Conservation (phyloP, 2,329 filamentous ascomycete species). For the Fusarium temperatum region DNA sequence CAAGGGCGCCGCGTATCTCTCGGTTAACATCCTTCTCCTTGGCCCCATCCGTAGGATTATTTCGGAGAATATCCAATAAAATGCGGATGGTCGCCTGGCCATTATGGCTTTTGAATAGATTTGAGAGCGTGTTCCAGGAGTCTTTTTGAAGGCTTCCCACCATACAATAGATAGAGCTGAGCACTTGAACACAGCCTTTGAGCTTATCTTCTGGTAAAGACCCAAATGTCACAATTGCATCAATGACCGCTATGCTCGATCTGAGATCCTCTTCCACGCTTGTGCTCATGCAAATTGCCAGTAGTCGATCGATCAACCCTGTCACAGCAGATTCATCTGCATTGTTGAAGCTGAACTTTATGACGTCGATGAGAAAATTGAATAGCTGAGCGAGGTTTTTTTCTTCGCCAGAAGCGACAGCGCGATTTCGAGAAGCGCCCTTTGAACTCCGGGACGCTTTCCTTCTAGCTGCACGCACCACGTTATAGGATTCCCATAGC, state of each 20-base stretch:
- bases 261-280: constrained; percentile 70
- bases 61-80: constrained; percentile 68
- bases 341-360: constrained; percentile 79
- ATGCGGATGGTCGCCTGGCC: constrained; percentile 74
- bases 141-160: constrained; percentile 68
- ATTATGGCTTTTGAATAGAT: constrained; percentile 77
- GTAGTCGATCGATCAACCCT: constrained; percentile 67
- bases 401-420: constrained; percentile 61
- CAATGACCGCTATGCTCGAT: constrained; percentile 73
- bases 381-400: constrained; percentile 72
- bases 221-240: constrained; percentile 77
- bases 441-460: constrained; percentile 51
- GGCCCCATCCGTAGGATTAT: constrained; percentile 55
- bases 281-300: constrained; percentile 75
- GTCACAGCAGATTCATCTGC: constrained; percentile 70
- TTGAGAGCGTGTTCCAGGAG: constrained; percentile 75
- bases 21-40: constrained; percentile 62
- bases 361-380: constrained; percentile 70
- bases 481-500: constrained; percentile 65
- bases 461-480: constrained; percentile 62
- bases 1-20: constrained; percentile 69
- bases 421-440: constrained; percentile 48
- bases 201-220: constrained; percentile 72
- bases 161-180: constrained; percentile 76
- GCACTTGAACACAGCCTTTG: constrained; percentile 72